Evolutionary conservation across 2,329 filamentous ascomycete species (phyloP).

Genomic region (Canariomyces notabilis): DNA sequence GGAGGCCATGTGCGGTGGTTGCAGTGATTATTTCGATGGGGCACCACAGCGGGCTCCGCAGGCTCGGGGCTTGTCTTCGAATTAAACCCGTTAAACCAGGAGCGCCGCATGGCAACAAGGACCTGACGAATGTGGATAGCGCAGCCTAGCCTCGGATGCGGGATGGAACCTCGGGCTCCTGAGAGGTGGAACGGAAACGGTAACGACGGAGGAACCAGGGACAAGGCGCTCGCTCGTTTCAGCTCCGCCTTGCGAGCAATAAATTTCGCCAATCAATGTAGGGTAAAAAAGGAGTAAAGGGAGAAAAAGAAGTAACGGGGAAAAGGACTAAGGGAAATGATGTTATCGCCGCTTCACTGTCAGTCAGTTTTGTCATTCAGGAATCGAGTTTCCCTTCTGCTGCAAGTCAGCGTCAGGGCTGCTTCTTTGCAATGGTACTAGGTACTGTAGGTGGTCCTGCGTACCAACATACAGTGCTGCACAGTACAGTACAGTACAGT

Average conservation of each 20-base stretch:
- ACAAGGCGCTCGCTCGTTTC: too few species aligned
- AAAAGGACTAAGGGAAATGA: background rate
- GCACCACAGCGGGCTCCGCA: slow-evolving; percentile 23
- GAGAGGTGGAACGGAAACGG: slow-evolving; percentile 7
- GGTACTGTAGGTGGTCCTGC: too few species aligned
- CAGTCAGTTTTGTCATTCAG: too few species aligned
- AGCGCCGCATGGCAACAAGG: slow-evolving; percentile 23
- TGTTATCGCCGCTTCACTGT: background rate
- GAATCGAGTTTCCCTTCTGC: too few species aligned
- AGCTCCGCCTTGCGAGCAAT: too few species aligned
- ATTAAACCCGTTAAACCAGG: slow-evolving; percentile 24
- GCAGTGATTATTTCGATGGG: slow-evolving; percentile 32
- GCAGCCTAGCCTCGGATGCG: slow-evolving; percentile 23
- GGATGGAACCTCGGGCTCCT: slow-evolving; percentile 8
- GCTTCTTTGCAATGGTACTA: too few species aligned
- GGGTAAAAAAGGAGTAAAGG: background rate
- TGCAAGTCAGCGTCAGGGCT: too few species aligned
- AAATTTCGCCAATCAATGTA: too few species aligned
- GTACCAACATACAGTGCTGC: too few species aligned
- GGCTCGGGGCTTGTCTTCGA: slow-evolving; percentile 24
- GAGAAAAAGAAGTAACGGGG: background rate
- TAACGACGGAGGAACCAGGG: background rate
- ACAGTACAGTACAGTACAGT: too few species aligned
- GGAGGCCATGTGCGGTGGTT: slow-evolving; percentile 33
- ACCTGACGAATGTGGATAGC: slow-evolving; percentile 22